Conservation (phyloP, 2,329 filamentous ascomycete species). For the Scedosporium dehoogii region DNA sequence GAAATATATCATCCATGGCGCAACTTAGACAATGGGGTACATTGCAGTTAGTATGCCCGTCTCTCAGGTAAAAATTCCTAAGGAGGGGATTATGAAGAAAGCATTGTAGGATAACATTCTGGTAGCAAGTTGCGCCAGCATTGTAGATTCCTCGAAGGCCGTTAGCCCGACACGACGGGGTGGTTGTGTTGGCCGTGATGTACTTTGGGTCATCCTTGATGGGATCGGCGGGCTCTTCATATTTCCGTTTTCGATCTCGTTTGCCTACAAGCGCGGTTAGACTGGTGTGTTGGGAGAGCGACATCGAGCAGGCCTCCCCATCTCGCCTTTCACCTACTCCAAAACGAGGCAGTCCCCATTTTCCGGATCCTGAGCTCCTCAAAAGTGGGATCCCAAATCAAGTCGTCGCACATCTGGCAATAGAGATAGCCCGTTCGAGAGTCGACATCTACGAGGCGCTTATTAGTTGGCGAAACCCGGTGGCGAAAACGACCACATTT, state of each 20-base stretch:
- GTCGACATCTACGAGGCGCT: slow-evolving; percentile 54
- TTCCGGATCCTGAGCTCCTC: slow-evolving; percentile 66
- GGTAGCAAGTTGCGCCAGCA: slow-evolving; percentile 96
- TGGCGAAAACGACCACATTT: neutral
- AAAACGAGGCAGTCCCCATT: slow-evolving; percentile 55
- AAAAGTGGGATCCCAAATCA: slow-evolving; percentile 72
- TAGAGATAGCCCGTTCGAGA: slow-evolving; percentile 65
- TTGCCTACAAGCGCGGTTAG: slow-evolving; percentile 2
- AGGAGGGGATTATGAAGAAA: slow-evolving; percentile 90
- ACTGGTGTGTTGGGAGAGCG: neutral
- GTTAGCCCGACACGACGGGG: slow-evolving; percentile 73
- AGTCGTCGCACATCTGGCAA: slow-evolving; percentile 74
- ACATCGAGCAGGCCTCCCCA: no score
- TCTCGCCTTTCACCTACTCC: slow-evolving; percentile 34
- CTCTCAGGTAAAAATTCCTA: slow-evolving; percentile 82
- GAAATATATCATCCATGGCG: slow-evolving; percentile 64
- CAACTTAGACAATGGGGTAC: slow-evolving; percentile 55
- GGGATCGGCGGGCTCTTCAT: slow-evolving; percentile 59
- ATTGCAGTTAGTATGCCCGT: slow-evolving; percentile 75
- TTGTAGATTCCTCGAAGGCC: slow-evolving; percentile 92
- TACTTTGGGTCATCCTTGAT: slow-evolving; percentile 65
- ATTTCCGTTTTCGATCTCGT: slow-evolving; percentile 61
- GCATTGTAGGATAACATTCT: slow-evolving; percentile 90
- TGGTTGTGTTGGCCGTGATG: slow-evolving; percentile 67
- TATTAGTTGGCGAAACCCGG: slow-evolving; percentile 16